phyloP scores from a whole-genome alignment of 1,139 yeast species.

The Scheffersomyces segobiensis region DNA sequence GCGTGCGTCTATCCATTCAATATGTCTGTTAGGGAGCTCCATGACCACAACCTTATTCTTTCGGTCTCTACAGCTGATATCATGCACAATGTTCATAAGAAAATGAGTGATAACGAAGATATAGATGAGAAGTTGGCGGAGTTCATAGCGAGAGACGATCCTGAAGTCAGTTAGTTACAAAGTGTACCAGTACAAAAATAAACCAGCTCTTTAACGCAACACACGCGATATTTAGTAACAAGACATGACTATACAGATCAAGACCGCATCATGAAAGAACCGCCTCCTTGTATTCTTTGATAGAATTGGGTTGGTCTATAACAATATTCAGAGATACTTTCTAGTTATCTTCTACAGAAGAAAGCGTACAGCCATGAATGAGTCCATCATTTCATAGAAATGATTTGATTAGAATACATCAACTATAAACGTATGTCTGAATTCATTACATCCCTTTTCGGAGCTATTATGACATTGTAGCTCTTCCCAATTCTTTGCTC shows the following conservation, averaged over 20 bases:
- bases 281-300: neutral
- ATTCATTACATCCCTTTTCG: neutral
- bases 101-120: constrained; percentile 23
- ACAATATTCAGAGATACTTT: neutral
- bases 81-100: constrained; percentile 24
- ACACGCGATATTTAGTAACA: neutral
- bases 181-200: neutral
- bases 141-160: constrained; percentile 27
- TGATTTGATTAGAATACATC: too few species aligned
- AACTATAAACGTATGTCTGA: neutral
- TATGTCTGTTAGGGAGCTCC: constrained; percentile 25
- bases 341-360: neutral
- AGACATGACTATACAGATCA: too few species aligned
- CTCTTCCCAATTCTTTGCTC: neutral
- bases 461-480: neutral
- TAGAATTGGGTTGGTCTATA: neutral
- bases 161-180: constrained; percentile 13
- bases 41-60: constrained; percentile 22
- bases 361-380: neutral
- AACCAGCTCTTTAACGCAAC: too few species aligned
- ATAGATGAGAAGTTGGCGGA: constrained; percentile 27
- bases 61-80: constrained; percentile 23
- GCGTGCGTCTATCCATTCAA: constrained; percentile 36
- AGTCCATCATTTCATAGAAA: neutral
- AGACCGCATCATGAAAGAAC: neutral